These are phyloP conservation scores for Silene vulgaris DNA, from an alignment of 179 eudicot species.

Conservation along the genomic window DNA sequence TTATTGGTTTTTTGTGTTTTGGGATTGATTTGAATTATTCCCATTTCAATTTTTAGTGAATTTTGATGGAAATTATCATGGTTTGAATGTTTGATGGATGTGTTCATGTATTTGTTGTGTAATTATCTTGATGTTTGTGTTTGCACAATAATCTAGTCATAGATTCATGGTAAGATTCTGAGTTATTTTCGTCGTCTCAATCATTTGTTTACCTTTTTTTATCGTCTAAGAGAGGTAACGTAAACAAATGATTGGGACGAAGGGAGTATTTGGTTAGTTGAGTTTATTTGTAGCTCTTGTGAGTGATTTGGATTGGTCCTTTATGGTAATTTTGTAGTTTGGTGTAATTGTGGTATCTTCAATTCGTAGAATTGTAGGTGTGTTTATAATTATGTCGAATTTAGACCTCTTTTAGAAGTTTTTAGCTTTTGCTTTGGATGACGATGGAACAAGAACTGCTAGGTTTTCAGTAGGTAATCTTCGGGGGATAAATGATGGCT, in stretches of 20 bases:
- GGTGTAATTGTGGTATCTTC: constrained; percentile 2
- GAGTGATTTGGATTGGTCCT: background rate
- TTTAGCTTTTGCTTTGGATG: background rate
- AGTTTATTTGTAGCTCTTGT: too few species aligned
- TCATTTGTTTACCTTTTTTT: too few species aligned
- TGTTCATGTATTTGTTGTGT: background rate
- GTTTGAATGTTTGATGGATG: background rate
- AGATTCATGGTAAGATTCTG: background rate
- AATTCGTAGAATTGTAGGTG: background rate
- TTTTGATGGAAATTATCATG: background rate
- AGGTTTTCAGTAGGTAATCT: too few species aligned
- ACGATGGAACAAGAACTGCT: too few species aligned
- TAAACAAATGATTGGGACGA: too few species aligned
- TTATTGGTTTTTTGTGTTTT: constrained; percentile 10
- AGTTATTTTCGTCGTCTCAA: too few species aligned
- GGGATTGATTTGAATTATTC: constrained; percentile 21
- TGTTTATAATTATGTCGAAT: background rate
- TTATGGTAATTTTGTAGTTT: background rate
- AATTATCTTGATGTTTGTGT: background rate
- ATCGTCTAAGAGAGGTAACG: too few species aligned
- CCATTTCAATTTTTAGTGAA: too few species aligned
- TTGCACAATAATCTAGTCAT: background rate
- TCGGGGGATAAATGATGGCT: too few species aligned
- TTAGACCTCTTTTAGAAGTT: background rate
- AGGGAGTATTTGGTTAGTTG: background rate